Evolutionary conservation across 345 rosid species (phyloP).

Genomic region (Arabidopsis suecica): DNA sequence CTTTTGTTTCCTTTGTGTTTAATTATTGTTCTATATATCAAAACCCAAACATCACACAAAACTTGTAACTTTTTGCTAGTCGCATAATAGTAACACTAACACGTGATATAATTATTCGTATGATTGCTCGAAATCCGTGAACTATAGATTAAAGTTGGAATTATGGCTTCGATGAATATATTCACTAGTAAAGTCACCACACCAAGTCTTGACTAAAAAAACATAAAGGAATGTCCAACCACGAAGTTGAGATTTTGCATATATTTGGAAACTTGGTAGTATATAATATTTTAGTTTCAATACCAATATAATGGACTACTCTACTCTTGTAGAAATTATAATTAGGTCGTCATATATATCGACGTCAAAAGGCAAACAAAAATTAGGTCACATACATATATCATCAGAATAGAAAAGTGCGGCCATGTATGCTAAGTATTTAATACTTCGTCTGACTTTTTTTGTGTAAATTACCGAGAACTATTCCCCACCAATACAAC

Average conservation of each 20-base stretch:
- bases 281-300: background rate
- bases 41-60: constrained; percentile 1
- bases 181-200: constrained; percentile 27
- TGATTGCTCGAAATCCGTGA: background rate
- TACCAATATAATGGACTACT: constrained; percentile 15
- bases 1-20: background rate
- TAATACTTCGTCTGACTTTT: constrained; percentile 21
- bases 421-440: constrained; percentile 16
- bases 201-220: constrained; percentile 17
- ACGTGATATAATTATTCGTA: background rate
- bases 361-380: constrained; percentile 28
- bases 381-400: constrained; percentile 29
- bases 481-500: constrained; percentile 20
- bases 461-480: constrained; percentile 31
- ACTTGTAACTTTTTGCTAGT: background rate
- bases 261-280: constrained; percentile 10
- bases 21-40: background rate
- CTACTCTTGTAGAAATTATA: constrained; percentile 15
- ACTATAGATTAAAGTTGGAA: background rate
- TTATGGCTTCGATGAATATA: background rate
- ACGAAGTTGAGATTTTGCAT: constrained; percentile 19
- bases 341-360: constrained; percentile 34
- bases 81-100: background rate
- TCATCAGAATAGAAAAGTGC: constrained; percentile 19
- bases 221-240: constrained; percentile 12